phyloP scores from a whole-genome alignment of 306 rosid genomes.

The Prunus dulcis region DNA sequence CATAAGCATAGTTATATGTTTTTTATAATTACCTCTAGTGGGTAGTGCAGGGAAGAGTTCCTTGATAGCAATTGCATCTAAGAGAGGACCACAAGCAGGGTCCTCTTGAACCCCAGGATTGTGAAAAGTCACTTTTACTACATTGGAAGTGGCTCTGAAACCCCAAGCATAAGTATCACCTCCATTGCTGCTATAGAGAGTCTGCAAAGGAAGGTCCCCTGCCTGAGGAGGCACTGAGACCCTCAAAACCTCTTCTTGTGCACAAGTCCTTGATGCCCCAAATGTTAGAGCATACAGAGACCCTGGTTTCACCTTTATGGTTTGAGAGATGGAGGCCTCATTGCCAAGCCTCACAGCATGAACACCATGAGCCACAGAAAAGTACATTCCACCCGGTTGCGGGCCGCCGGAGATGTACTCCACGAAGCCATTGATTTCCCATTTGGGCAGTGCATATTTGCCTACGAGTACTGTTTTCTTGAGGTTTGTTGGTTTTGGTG shows the following conservation, averaged over 20 bases:
- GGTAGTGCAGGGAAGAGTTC: conserved; percentile 64
- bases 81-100: conserved; percentile 87
- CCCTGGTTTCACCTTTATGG: conserved; percentile 60
- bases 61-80: conserved; percentile 91
- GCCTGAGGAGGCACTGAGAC: conserved; percentile 65
- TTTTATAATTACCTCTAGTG: conserved; percentile 56
- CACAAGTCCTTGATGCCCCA: conserved; percentile 96
- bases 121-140: conserved; percentile 64
- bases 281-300: conserved; percentile 68
- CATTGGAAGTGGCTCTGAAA: conserved; percentile 43
- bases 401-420: conserved; percentile 91
- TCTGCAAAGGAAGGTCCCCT: conserved; percentile 88
- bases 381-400: conserved; percentile 92
- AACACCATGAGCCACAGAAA: conserved; percentile 70
- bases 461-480: conserved; percentile 66
- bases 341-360: conserved; percentile 97
- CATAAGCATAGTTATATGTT: not conserved
- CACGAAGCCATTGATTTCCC: conserved; percentile 85
- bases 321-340: conserved; percentile 84
- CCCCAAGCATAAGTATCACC: conserved; percentile 90
- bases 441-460: conserved; percentile 65
- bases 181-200: conserved; percentile 71
- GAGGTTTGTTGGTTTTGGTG: conserved; percentile 52
- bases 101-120: conserved; percentile 95
- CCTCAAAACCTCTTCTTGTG: conserved; percentile 87